Conservation (phyloP, 345 rosid species). For the Corymbia maculata region DNA sequence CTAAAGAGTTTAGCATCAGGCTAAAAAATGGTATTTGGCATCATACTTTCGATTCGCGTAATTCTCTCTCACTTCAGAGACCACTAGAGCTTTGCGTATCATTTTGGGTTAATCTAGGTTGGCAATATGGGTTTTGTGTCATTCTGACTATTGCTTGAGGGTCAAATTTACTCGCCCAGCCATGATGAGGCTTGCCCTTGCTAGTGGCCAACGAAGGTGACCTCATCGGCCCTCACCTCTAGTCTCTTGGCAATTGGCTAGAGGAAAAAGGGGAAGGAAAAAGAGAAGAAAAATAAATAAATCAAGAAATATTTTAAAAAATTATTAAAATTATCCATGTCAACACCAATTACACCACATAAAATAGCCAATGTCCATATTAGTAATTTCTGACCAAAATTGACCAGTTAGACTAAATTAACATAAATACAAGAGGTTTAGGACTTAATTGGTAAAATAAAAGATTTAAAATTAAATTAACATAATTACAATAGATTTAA, state of each 20-base stretch:
- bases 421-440: neutral
- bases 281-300: accelerated
- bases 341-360: accelerated
- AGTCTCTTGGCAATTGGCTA: neutral
- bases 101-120: too few species aligned
- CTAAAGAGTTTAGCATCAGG: too few species aligned
- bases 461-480: neutral
- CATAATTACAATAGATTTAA: accelerated
- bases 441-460: neutral
- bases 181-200: too few species aligned
- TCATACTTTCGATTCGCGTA: too few species aligned
- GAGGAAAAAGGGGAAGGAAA: neutral
- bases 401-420: accelerated
- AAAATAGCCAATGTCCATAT: accelerated
- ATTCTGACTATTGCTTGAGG: too few species aligned
- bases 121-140: too few species aligned
- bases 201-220: too few species aligned
- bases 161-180: neutral
- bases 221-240: neutral
- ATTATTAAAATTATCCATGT: accelerated
- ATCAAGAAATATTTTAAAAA: too few species aligned
- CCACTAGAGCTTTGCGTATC: too few species aligned
- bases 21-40: too few species aligned
- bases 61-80: too few species aligned
- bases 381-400: accelerated